These are phyloP conservation scores for Mycosarcoma mackinlayi DNA, from an alignment of 1,284 basidiomycete genomes.

Conservation along the genomic window DNA sequence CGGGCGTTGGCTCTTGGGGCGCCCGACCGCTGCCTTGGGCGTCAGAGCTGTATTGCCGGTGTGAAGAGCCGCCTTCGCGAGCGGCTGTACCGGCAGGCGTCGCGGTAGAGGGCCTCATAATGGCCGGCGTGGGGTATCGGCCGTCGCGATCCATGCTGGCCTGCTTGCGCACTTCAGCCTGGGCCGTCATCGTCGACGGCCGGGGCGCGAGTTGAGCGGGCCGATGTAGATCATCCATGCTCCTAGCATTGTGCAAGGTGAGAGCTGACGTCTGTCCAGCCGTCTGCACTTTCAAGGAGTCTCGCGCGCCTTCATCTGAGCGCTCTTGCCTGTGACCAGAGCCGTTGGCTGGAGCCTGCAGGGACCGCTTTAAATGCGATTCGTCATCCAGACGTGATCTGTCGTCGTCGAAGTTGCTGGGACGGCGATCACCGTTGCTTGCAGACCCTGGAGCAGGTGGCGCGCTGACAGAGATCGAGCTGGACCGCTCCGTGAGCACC, in stretches of 20 bases:
- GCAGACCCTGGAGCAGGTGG: slow-evolving; percentile 7
- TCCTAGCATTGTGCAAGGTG: slow-evolving; percentile 45
- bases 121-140: slow-evolving; percentile 40
- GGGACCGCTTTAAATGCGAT: slow-evolving; percentile 3
- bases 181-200: slow-evolving; percentile 20
- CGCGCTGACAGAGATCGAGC: slow-evolving; percentile 15
- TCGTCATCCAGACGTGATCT: slow-evolving; percentile 12
- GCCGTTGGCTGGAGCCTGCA: slow-evolving; percentile 17
- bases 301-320: slow-evolving; percentile 27
- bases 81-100: slow-evolving; percentile 28
- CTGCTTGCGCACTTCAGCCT: slow-evolving; percentile 36
- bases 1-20: neutral
- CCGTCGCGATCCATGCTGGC: slow-evolving; percentile 42
- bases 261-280: slow-evolving; percentile 9
- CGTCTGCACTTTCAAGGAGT: slow-evolving; percentile 4
- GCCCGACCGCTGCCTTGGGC: slow-evolving; percentile 18
- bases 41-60: slow-evolving; percentile 51
- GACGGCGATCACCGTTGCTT: slow-evolving; percentile 11
- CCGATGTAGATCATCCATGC: slow-evolving; percentile 52
- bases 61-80: slow-evolving; percentile 19
- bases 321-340: slow-evolving; percentile 27
- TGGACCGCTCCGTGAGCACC: slow-evolving; percentile 29
- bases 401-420: slow-evolving; percentile 25
- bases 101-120: slow-evolving; percentile 45
- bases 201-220: slow-evolving; percentile 16